These are phyloP conservation scores for Coniochaeta sp. DNA, from an alignment of 2,329 filamentous ascomycete genomes.

Conservation along the genomic window DNA sequence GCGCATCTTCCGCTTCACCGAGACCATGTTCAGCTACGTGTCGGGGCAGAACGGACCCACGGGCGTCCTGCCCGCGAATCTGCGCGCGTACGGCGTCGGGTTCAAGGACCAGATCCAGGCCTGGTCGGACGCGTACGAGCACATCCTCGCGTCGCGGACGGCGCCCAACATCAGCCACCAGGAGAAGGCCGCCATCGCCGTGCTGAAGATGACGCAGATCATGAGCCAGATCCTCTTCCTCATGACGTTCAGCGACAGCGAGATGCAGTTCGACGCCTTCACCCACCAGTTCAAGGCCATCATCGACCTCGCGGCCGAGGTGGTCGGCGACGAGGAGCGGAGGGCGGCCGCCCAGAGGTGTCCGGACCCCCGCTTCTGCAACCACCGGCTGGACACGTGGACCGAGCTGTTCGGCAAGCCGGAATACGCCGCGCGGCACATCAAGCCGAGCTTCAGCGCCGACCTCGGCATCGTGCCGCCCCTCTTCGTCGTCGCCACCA, in stretches of 20 bases:
- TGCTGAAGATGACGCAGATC: constrained; percentile 55
- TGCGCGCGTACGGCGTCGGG: constrained; percentile 37
- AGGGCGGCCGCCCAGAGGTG: constrained; percentile 39
- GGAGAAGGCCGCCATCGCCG: constrained; percentile 52
- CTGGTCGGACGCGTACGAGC: constrained; percentile 51
- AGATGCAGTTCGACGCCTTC: constrained; percentile 51
- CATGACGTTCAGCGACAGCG: constrained; percentile 53
- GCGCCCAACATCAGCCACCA: constrained; percentile 42
- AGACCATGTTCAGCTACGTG: constrained; percentile 39
- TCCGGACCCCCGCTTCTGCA: constrained; percentile 34
- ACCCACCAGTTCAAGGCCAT: constrained; percentile 44
- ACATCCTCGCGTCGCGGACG: constrained; percentile 41
- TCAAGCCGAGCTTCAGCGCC: constrained; percentile 56
- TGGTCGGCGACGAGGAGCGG: constrained; percentile 51
- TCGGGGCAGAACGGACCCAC: constrained; percentile 39
- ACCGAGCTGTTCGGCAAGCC: constrained; percentile 31
- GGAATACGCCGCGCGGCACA: constrained; percentile 38
- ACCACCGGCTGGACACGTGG: constrained; percentile 27
- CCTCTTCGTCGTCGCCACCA: constrained; percentile 59
- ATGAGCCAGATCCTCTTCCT: constrained; percentile 50
- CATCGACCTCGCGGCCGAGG: constrained; percentile 49
- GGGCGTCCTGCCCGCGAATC: constrained; percentile 40
- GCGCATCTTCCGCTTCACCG: constrained; percentile 50
- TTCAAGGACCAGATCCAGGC: constrained; percentile 44
- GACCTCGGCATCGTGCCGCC: constrained; percentile 59